Base-by-base conservation (phyloP, 495 filamentous ascomycete species). In the Achaetomiella virescens region DNA sequence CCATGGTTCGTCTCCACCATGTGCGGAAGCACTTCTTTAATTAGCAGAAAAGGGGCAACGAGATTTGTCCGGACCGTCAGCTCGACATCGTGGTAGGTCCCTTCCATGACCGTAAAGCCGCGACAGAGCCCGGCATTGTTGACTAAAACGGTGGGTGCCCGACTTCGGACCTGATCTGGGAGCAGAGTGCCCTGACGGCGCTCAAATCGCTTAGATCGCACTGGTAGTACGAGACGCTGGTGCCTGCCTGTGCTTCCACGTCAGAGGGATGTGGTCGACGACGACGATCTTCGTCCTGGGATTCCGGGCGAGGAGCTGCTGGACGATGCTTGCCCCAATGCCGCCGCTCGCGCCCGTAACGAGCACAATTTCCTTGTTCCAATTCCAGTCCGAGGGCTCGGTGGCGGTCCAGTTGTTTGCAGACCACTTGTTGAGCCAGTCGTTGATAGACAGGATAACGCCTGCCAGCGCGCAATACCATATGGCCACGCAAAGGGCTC, bases 311-410 rank as follows among this genome's bases (percentile, higher is more conserved):
- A 67, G 43, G 14, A 67, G 54, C 6, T 35, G 47, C 35, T 61
- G 53, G 8, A 56, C 55, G 21, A 60, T 48, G 25, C 50, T 45
- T 47, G 56, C 55, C 38, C 62, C 63, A 40, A 67, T 52, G 17
- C 65, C 63, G 29, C 55, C 57, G 55, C 62, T 66, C 4, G 41
- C 65, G 24, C 65, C 65, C 12, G 62, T 67, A 11, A 67, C 58
- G 15, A 67, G 41, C n/a, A 67, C 65, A 29, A 67, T 66, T 42
- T 67, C 63, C n/a, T n/a, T n/a, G n/a, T n/a, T n/a, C n/a, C n/a
- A n/a, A n/a, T n/a, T n/a, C n/a, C n/a, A n/a, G n/a, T n/a, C n/a
- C n/a, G n/a, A n/a, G n/a, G n/a, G n/a, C n/a, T n/a, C n/a, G n/a
- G n/a, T n/a, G n/a, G 11, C 55, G 40, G 18, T 51, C 27, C 55